A percentile compares a stretch with the other conserved stretches of the same genome.
Conservation (phyloP, 2,329 filamentous ascomycete genomes). For the Colletotrichum sp. region DNA sequence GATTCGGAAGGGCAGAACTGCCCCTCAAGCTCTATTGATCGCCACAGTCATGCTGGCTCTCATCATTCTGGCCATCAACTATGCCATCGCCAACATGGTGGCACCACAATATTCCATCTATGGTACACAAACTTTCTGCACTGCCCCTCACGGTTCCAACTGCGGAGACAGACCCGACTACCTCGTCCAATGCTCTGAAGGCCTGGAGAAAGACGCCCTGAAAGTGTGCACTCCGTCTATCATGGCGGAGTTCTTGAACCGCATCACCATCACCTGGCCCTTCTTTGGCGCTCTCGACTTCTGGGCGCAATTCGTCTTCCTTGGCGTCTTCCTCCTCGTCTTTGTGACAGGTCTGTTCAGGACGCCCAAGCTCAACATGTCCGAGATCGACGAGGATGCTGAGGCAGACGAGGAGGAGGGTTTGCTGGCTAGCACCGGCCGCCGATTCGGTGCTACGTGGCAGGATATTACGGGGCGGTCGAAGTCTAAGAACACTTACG, state of each 20-base stretch:
- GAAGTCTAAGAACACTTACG: slow-evolving; percentile 21
- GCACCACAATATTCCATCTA: slow-evolving; percentile 95
- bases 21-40: slow-evolving; percentile 89
- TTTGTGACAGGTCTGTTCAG: slow-evolving; percentile 82
- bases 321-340: slow-evolving; percentile 82
- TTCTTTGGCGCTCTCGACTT: slow-evolving; percentile 94
- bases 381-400: slow-evolving; percentile 84
- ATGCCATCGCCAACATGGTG: slow-evolving; percentile 90
- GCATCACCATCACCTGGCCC: slow-evolving; percentile 91
- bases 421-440: slow-evolving; percentile 80
- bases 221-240: slow-evolving; percentile 90
- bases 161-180: slow-evolving; percentile 75
- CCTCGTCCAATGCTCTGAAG: slow-evolving; percentile 83
- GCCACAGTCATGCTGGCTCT: slow-evolving; percentile 90
- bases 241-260: slow-evolving; percentile 91
- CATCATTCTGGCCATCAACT: slow-evolving; percentile 91
- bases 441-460: slow-evolving; percentile 87
- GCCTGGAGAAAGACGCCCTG: slow-evolving; percentile 71
- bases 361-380: slow-evolving; percentile 77
- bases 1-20: slow-evolving; percentile 86
- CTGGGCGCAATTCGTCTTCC: slow-evolving; percentile 94
- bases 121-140: slow-evolving; percentile 93
- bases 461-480: slow-evolving; percentile 76
- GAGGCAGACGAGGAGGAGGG: slow-evolving; percentile 95
- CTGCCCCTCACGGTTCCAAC: slow-evolving; percentile 71